Evolutionary conservation across 2,329 filamentous ascomycete species (phyloP), one percentile per base, ranked within the genome.

Genomic region (Hysterium pulicare): DNA sequence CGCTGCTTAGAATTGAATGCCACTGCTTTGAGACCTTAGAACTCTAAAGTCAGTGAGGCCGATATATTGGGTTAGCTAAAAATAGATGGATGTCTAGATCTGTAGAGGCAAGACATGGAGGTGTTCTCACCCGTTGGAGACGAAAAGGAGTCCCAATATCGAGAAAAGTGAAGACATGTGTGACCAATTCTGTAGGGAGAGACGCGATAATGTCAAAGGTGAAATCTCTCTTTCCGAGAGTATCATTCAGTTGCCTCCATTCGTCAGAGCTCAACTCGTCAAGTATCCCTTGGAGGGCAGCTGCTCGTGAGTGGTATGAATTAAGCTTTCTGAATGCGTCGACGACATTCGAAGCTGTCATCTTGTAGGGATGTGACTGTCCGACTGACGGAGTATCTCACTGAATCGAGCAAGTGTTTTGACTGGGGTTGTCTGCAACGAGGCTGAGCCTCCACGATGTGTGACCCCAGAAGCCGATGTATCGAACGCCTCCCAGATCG

Each of bases 111-210:
- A 9, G 28, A 13, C 4, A 32, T 13, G 13, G 28, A 10, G 28
- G 13, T 20, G 10, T 24, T n/a, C 59, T 46, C 50, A 65, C 60
- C 8, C 31, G 32, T 45, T 62, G 62, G 17, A 60, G 45, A 32
- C 49, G 58, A 42, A 59, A 66, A 2, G 55, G 44, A 4, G 57
- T 49, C 34, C 59, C 26, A 33, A 52, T 37, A 32, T 62, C 62
- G 43, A 71, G 37, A 53, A 65, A 49, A 23, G 45, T 42, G 44
- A 71, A 68, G 13, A 70, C 41, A 4, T 58, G 46, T 16, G 59
- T 53, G 5, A 66, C 52, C 6, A 72, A 50, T 52, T 72, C 69
- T 11, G 64, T 13, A 4, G 69, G 69, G 26, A 71, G 46, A 1
- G 28, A 44, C n/a, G 51, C 55, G 23, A 71, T 40, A 24, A 68